Evolutionary conservation across 495 filamentous ascomycete genomes (phyloP).

Genomic region (Aspergillus campestris): DNA sequence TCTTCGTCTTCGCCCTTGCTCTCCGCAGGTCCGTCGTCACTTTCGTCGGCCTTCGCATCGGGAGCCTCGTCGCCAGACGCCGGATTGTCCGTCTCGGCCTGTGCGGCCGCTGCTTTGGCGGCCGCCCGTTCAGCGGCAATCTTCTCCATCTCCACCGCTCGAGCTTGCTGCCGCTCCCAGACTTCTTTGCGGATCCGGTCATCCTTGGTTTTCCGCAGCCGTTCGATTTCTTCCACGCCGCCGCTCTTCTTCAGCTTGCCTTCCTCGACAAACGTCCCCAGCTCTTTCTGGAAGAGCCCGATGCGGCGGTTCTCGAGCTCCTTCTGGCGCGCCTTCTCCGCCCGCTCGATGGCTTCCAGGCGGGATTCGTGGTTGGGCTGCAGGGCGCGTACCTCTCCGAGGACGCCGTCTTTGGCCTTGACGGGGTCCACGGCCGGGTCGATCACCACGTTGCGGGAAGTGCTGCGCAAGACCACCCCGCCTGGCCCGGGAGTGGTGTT

Average conservation of each 20-base stretch:
- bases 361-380: slow-evolving; percentile 92
- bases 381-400: slow-evolving; percentile 88
- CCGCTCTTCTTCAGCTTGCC: slow-evolving; percentile 92
- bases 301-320: slow-evolving; percentile 72
- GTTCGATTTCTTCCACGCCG: slow-evolving; percentile 87
- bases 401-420: slow-evolving; percentile 79
- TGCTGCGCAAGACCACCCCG: slow-evolving; percentile 36
- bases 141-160: slow-evolving; percentile 37
- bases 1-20: background rate
- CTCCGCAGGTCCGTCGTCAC: background rate
- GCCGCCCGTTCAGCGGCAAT: slow-evolving; percentile 9
- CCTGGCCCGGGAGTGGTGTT: slow-evolving; percentile 11
- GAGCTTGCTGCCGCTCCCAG: slow-evolving; percentile 60
- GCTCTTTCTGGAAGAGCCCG: slow-evolving; percentile 81
- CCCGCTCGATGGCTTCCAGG: slow-evolving; percentile 89
- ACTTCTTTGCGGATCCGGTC: slow-evolving; percentile 79
- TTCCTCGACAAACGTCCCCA: slow-evolving; percentile 82
- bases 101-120: slow-evolving; percentile 17
- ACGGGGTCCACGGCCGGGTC: slow-evolving; percentile 61
- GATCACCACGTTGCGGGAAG: slow-evolving; percentile 54
- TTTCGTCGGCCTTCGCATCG: background rate
- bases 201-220: slow-evolving; percentile 75
- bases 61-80: background rate
- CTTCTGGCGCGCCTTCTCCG: slow-evolving; percentile 78
- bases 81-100: slow-evolving; percentile 15